These are phyloP conservation scores for Lactifluus hygrophoroides DNA, from an alignment of 768 basidiomycete species.

Conservation along the genomic window DNA sequence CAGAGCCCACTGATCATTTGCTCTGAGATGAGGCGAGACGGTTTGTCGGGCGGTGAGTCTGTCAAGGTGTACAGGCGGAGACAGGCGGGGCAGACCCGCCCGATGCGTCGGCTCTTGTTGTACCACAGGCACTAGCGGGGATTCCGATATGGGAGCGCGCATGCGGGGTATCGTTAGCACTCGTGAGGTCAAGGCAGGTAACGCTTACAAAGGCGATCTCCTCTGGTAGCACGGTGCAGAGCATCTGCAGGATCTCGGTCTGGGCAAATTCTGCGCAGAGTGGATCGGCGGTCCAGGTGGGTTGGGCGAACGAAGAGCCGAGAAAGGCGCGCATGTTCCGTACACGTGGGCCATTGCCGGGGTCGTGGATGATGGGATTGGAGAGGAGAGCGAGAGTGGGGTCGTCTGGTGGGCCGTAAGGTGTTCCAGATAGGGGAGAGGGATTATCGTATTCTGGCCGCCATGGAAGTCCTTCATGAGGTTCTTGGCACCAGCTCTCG, in stretches of 20 bases:
- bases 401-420: slow-evolving; percentile 10
- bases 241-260: slow-evolving; percentile 66
- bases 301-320: slow-evolving; percentile 55
- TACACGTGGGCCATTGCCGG: slow-evolving; percentile 73
- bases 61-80: slow-evolving; percentile 63
- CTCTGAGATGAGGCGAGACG: slow-evolving; percentile 43
- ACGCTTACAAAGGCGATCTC: slow-evolving; percentile 59
- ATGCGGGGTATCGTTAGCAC: not conserved
- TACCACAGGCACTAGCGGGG: slow-evolving; percentile 52
- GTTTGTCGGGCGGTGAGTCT: slow-evolving; percentile 49
- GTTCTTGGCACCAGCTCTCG: slow-evolving; percentile 3
- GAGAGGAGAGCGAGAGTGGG: slow-evolving; percentile 21
- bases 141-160: slow-evolving; percentile 31
- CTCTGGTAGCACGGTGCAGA: slow-evolving; percentile 57
- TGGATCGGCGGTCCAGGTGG: slow-evolving; percentile 52
- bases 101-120: slow-evolving; percentile 65
- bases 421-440: not conserved
- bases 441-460: not conserved
- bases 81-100: slow-evolving; percentile 73
- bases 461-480: not conserved
- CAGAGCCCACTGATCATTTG: slow-evolving; percentile 72
- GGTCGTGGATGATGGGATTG: slow-evolving; percentile 62
- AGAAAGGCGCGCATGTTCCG: slow-evolving; percentile 60
- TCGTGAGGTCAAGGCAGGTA: not conserved
- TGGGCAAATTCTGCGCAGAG: slow-evolving; percentile 73